These are phyloP conservation scores for Boletales sp. DNA, from an alignment of 768 basidiomycete species.

Conservation along the genomic window DNA sequence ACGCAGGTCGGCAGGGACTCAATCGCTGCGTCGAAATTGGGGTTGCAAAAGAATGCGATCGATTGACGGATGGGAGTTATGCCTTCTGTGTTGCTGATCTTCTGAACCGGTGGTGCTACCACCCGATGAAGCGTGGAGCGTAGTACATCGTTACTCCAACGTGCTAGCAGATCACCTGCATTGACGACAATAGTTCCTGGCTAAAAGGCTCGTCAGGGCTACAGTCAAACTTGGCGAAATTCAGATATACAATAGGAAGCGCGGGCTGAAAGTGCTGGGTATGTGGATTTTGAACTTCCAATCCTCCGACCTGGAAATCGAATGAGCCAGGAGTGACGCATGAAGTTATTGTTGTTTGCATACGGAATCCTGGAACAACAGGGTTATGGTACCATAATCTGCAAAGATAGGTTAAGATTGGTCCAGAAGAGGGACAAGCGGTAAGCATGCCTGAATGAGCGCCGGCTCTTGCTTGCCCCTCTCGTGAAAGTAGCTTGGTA, in stretches of 20 bases:
- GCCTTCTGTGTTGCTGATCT: conserved; percentile 46
- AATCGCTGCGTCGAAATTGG: conserved; percentile 65
- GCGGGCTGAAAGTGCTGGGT: conserved; percentile 71
- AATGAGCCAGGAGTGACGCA: neutral
- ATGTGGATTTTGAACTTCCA: conserved; percentile 79
- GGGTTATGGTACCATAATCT: conserved; percentile 81
- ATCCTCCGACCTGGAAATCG: conserved; percentile 61
- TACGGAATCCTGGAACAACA: conserved; percentile 77
- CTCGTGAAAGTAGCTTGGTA: conserved; percentile 48
- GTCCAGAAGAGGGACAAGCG: neutral
- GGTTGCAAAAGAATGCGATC: conserved; percentile 87
- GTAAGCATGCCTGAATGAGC: conserved; percentile 62
- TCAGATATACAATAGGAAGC: conserved; percentile 60
- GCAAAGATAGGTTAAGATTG: neutral
- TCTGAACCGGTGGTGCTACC: conserved; percentile 61
- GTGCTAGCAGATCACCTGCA: conserved; percentile 73
- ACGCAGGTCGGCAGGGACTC: conserved; percentile 66
- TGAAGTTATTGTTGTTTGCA: conserved; percentile 10
- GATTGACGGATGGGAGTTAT: conserved; percentile 69
- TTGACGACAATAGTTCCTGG: conserved; percentile 82
- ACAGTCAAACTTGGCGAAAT: neutral
- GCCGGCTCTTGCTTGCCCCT: conserved; percentile 78
- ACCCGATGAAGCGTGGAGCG: conserved; percentile 82
- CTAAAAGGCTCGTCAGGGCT: conserved; percentile 33
- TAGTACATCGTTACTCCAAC: conserved; percentile 81